phyloP scores from a whole-genome alignment of 495 filamentous ascomycete genomes.

The Tuber borchii region DNA sequence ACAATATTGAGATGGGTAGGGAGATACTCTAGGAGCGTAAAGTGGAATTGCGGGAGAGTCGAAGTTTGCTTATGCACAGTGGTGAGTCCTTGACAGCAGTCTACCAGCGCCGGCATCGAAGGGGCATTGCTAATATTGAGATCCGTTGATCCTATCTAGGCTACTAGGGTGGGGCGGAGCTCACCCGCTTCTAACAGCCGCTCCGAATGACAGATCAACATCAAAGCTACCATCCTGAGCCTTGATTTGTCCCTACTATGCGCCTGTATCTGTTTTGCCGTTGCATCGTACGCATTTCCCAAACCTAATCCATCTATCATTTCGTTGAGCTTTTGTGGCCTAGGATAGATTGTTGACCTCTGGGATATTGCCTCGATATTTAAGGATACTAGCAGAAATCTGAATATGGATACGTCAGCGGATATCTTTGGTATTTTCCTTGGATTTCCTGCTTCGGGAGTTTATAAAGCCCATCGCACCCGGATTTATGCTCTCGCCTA shows the following conservation, averaged over 20 bases:
- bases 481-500: not conserved
- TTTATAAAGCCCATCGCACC: not conserved
- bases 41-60: not conserved
- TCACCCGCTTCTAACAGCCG: no score
- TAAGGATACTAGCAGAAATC: not conserved
- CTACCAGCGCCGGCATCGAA: no score
- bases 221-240: not conserved
- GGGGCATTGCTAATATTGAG: no score
- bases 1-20: no score
- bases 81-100: no score
- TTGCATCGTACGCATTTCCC: not conserved
- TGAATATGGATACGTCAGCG: not conserved
- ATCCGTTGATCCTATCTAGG: no score
- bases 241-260: not conserved
- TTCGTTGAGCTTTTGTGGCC: not conserved
- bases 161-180: no score
- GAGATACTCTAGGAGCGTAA: no score
- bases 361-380: not conserved
- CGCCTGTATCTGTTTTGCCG: not conserved
- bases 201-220: no score
- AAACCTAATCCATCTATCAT: not conserved
- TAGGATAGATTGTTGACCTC: not conserved
- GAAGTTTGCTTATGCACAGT: no score
- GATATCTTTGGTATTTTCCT: not conserved
- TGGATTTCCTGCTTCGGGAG: not conserved